Conservation (phyloP, 2,329 filamentous ascomycete genomes). For the Botrytis galanthina region DNA sequence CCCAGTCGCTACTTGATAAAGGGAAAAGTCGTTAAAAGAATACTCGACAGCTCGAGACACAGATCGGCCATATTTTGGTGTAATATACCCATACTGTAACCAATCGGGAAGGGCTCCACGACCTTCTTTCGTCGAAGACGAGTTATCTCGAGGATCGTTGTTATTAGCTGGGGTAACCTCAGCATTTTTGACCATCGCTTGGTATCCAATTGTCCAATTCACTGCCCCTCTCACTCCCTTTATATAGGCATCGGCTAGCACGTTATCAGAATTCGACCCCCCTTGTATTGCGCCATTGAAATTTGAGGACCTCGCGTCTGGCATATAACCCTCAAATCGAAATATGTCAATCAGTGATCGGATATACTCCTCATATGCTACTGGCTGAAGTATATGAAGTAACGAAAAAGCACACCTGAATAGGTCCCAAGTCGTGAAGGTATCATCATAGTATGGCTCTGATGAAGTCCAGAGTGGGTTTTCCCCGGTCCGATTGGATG, state of each 20-base stretch:
- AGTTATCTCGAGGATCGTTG: constrained; percentile 49
- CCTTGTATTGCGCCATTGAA: constrained; percentile 68
- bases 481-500: constrained; percentile 67
- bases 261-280: constrained; percentile 68
- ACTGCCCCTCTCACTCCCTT: constrained; percentile 61
- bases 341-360: constrained; percentile 67
- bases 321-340: constrained; percentile 61
- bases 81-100: constrained; percentile 63
- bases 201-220: constrained; percentile 61
- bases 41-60: constrained; percentile 68
- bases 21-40: constrained; percentile 64
- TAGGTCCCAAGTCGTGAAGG: constrained; percentile 65
- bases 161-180: constrained; percentile 60
- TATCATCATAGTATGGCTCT: constrained; percentile 70
- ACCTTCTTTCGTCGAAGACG: constrained; percentile 65
- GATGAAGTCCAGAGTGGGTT: constrained; percentile 62
- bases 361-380: constrained; percentile 62
- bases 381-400: constrained; percentile 62
- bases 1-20: constrained; percentile 63
- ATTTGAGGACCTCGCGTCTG: constrained; percentile 65
- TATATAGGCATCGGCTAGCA: constrained; percentile 69
- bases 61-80: constrained; percentile 58
- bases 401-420: constrained; percentile 63
- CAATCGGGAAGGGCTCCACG: constrained; percentile 68
- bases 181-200: constrained; percentile 64